phyloP scores from a whole-genome alignment of 169 alveolate genomes.

The Plasmodium gonderi region DNA sequence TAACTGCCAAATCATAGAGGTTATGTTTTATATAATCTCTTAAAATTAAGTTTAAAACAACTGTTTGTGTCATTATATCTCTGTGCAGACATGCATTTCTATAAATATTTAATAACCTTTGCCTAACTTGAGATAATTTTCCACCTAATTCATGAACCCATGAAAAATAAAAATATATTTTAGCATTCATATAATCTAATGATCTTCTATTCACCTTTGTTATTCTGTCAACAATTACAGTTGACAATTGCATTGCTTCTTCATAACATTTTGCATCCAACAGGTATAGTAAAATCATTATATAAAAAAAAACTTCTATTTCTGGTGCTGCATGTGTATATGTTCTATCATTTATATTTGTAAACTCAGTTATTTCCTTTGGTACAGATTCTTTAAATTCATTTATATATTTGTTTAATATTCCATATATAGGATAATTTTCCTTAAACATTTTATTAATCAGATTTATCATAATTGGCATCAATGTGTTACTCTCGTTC shows the following conservation, averaged over 20 bases:
- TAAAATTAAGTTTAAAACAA: constrained; percentile 90
- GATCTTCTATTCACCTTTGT: constrained; percentile 81
- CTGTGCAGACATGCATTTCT: constrained; percentile 90
- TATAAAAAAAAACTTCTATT: constrained; percentile 46
- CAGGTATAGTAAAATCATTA: constrained; percentile 19
- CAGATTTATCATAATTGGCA: constrained; percentile 27
- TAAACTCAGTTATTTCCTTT: constrained; percentile 8
- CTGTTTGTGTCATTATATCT: constrained; percentile 92
- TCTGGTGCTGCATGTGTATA: constrained; percentile 33
- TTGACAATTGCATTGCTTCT: constrained; percentile 81
- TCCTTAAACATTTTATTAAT: constrained; percentile 44
- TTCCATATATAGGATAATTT: constrained; percentile 34
- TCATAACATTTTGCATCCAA: constrained; percentile 37
- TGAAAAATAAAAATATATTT: constrained; percentile 87
- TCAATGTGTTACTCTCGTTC: constrained; percentile 12
- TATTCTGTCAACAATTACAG: constrained; percentile 74
- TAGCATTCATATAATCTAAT: constrained; percentile 87
- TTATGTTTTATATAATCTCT: constrained; percentile 90
- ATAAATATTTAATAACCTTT: constrained; percentile 82
- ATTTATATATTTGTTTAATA: constrained; percentile 36
- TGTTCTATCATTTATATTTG: constrained; percentile 35
- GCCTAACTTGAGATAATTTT: constrained; percentile 82
- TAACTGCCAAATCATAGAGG: constrained; percentile 82
- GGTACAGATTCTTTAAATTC: background rate
- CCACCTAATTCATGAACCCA: constrained; percentile 91